Evolutionary conservation across 1,284 basidiomycete species (phyloP).

Genomic region (Rhodotorula mucilaginosa): DNA sequence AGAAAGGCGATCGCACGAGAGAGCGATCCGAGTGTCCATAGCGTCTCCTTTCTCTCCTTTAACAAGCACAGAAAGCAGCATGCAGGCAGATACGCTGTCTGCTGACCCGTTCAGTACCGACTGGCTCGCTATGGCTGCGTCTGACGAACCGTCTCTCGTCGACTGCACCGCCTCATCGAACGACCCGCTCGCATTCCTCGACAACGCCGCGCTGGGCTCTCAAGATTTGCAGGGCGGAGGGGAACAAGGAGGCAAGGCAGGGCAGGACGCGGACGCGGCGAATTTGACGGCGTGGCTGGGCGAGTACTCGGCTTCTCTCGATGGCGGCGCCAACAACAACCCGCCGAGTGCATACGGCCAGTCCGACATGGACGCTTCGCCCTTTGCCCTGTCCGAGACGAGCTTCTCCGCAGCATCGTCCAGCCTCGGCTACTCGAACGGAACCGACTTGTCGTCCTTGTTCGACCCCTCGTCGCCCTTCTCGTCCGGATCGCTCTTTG

Average conservation of each 20-base stretch:
- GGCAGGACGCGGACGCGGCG: not conserved
- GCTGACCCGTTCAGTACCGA: constrained; percentile 23
- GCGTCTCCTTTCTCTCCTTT: not conserved
- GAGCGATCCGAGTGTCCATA: no score
- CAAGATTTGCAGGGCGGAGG: not conserved
- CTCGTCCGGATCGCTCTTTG: not conserved
- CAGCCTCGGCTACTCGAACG: not conserved
- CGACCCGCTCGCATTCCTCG: not conserved
- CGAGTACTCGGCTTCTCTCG: not conserved
- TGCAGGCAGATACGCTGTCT: not conserved
- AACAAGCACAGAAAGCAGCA: not conserved
- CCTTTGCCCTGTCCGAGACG: not conserved
- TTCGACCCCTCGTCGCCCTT: constrained; percentile 5
- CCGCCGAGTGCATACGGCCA: no score
- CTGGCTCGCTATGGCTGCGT: not conserved
- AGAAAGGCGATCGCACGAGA: not conserved
- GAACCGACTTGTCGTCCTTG: not conserved
- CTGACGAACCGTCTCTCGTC: not conserved
- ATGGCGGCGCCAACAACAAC: not conserved
- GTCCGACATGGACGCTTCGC: not conserved
- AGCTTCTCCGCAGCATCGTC: not conserved
- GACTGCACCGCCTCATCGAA: not conserved
- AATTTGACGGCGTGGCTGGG: not conserved
- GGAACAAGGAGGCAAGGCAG: not conserved
- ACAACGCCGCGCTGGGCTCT: not conserved